Evolutionary conservation across 805 yeast genomes (phyloP), one percentile per base, ranked within the genome.

Genomic region (Sungouiozyma ichnusensis): DNA sequence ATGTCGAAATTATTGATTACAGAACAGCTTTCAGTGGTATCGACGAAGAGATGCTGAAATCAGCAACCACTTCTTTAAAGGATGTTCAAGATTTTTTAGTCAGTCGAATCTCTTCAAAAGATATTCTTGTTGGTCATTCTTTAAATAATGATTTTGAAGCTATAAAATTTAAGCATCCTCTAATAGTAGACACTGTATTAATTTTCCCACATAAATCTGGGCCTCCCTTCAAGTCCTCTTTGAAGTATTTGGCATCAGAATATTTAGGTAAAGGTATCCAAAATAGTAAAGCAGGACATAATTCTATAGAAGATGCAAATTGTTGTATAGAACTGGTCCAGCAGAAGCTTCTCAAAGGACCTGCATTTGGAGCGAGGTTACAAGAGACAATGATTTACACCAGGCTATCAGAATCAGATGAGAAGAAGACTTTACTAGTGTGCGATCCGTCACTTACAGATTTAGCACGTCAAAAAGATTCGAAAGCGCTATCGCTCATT

Each of bases 11-110:
- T 42, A 73, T 72, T 0, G 94, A 90, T 60, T 92, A 90, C 58
- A 64, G 84, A 20, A 92, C 97, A 0, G 65, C 67, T 51, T 90
- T 76, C 54, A 85, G 95, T 24, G 98, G 98, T 0, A 85, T 90
- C 38, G 85, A 96, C 0, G 76, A 72, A 41, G 88, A 81, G 43
- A 63, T 70, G 52, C 66, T 92, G 5, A 54, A 58, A 13, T 52
- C 58, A 14, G 90, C 81, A 2, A 76, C 79, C 0, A 81, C 83
- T 0, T 76, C 81, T 0, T 58, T 81, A 14, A 46, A 58, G 15
- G 94, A 88, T 50, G 75, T 85, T 2, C 97, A 87, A 57, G 45
- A 68, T 2, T 66, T 71, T 51, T 44, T 92, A 4, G 39, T 74
- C 2, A 48, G 55, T 2, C 50, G 72, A 1, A 65, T 90, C 2